phyloP scores from a whole-genome alignment of 805 yeast species.

The Henningerozyma blattae region DNA sequence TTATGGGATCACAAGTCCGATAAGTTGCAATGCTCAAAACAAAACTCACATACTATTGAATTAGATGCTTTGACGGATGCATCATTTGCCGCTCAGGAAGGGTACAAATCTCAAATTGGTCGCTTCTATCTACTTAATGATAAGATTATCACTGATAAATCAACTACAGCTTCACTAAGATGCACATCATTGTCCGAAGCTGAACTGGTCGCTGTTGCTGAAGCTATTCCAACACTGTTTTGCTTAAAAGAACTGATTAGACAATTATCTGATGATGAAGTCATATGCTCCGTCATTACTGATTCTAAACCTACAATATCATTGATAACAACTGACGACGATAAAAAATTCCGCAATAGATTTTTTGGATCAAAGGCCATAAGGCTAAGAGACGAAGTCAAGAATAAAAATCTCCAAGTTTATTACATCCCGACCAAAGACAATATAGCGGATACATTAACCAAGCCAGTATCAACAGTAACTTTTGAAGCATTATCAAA shows the following conservation, averaged over 20 bases:
- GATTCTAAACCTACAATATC: background rate
- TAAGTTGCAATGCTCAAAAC: too few relatives aligned
- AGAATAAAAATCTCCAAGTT: background rate
- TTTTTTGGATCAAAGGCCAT: slow-evolving; percentile 3
- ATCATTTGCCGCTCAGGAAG: background rate
- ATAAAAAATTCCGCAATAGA: slow-evolving; percentile 1
- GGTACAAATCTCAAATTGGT: slow-evolving; percentile 1
- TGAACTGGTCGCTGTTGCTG: background rate
- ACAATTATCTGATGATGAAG: too few relatives aligned
- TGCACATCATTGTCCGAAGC: slow-evolving; percentile 1
- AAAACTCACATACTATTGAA: too few relatives aligned
- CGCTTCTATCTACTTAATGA: background rate
- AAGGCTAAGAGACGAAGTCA: slow-evolving; percentile 2
- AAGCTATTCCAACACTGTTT: background rate
- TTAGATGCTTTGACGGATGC: slow-evolving; percentile 1
- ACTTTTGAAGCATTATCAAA: too few relatives aligned
- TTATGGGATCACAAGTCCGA: too few relatives aligned
- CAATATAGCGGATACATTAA: background rate
- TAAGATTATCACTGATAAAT: background rate
- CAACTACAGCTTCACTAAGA: background rate
- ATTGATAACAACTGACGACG: background rate
- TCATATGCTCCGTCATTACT: background rate
- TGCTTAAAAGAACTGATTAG: background rate
- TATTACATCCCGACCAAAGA: slow-evolving; percentile 1
- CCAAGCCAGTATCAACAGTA: background rate